phyloP scores from a whole-genome alignment of 2,329 filamentous ascomycete species.

The Calonectria montana region DNA sequence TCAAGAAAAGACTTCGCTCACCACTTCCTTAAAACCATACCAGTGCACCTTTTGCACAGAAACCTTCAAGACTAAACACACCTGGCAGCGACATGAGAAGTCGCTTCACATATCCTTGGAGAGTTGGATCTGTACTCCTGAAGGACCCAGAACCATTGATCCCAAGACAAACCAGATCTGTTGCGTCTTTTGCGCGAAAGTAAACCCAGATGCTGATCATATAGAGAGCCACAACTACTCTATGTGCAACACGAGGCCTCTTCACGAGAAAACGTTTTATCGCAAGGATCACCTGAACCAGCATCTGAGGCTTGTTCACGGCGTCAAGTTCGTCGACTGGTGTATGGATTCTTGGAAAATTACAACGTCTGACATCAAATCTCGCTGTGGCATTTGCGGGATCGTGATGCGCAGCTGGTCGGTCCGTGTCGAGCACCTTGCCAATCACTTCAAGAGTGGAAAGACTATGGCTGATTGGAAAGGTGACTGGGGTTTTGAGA shows the following conservation, averaged over 20 bases:
- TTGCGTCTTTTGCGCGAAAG: conserved; percentile 60
- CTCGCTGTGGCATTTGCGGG: conserved; percentile 74
- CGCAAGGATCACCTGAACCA: conserved; percentile 75
- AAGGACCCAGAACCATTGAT: conserved; percentile 66
- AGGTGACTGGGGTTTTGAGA: conserved; percentile 76
- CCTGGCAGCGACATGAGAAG: conserved; percentile 79
- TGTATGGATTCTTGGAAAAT: conserved; percentile 75
- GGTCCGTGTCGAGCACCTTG: conserved; percentile 69
- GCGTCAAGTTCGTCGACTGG: conserved; percentile 70
- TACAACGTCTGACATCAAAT: conserved; percentile 69
- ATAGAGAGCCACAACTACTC: conserved; percentile 70
- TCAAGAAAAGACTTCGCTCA: conserved; percentile 48
- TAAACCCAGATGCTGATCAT: conserved; percentile 53
- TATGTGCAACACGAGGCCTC: conserved; percentile 73
- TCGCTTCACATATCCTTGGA: conserved; percentile 73
- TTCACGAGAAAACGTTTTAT: conserved; percentile 73
- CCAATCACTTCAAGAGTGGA: conserved; percentile 74
- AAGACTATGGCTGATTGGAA: conserved; percentile 76
- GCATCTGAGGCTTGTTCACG: conserved; percentile 71
- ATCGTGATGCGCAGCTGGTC: conserved; percentile 71
- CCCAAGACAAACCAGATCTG: conserved; percentile 66
- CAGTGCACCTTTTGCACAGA: conserved; percentile 78
- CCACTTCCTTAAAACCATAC: conserved; percentile 64
- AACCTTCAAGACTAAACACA: conserved; percentile 75
- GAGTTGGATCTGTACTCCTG: conserved; percentile 72